phyloP scores from a whole-genome alignment of 371 early-diverging fungal genomes.

The Rhizopus sp. region DNA sequence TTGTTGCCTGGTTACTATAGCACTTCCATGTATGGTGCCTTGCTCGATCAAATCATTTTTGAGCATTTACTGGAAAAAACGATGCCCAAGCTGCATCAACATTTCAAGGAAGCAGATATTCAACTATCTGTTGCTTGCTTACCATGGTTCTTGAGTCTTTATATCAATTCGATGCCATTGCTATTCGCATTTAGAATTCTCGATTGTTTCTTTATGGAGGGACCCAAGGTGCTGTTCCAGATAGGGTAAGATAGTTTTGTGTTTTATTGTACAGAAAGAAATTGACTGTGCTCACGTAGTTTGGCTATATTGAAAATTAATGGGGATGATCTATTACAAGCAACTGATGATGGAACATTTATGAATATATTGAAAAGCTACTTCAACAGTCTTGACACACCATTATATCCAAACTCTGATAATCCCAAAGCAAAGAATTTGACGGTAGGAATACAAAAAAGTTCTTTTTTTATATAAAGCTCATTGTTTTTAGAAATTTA shows the following conservation, averaged over 20 bases:
- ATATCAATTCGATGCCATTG: conserved; percentile 92
- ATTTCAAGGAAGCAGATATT: conserved; percentile 85
- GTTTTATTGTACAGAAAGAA: conserved; percentile 7
- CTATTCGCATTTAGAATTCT: conserved; percentile 85
- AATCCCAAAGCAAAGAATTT: conserved; percentile 62
- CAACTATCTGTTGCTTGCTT: conserved; percentile 94
- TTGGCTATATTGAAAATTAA: conserved; percentile 93
- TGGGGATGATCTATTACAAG: conserved; percentile 82
- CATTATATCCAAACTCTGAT: conserved; percentile 59
- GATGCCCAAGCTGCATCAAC: conserved; percentile 78
- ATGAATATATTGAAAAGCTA: conserved; percentile 79
- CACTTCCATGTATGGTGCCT: conserved; percentile 96
- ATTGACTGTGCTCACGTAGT: not conserved
- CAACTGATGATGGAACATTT: conserved; percentile 91
- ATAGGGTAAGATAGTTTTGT: conserved; percentile 62
- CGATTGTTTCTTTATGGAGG: conserved; percentile 94
- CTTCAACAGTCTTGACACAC: conserved; percentile 70
- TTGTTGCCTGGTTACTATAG: conserved; percentile 95
- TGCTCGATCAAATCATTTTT: conserved; percentile 93
- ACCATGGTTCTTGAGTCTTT: conserved; percentile 96
- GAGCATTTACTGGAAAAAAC: conserved; percentile 81
- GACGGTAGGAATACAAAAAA: conserved; percentile 44
- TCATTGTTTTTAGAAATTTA: conserved; percentile 66
- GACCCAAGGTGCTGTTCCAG: conserved; percentile 92
- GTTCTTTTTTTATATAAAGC: not conserved